Conservation (phyloP, 192 early-diverging fungal species). For the Backusella liffmaniae region DNA sequence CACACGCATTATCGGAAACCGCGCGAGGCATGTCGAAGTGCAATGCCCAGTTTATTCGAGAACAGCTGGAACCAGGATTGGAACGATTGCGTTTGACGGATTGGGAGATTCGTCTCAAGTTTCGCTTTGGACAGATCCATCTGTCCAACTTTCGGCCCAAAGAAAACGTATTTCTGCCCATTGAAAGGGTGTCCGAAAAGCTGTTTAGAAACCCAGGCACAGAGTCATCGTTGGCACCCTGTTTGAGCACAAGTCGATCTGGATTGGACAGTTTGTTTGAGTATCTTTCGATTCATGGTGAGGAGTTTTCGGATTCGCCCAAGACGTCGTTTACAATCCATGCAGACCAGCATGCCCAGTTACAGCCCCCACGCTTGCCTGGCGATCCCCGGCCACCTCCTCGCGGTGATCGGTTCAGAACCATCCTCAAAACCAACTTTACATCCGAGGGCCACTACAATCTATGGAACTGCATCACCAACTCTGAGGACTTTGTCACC, state of each 20-base stretch:
- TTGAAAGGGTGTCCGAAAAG: conserved; percentile 25
- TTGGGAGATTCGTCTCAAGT: conserved; percentile 36
- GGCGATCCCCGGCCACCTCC: neutral
- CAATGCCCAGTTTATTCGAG: conserved; percentile 16
- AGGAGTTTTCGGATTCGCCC: conserved; percentile 28
- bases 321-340: conserved; percentile 20
- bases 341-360: conserved; percentile 22
- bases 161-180: conserved; percentile 3
- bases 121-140: conserved; percentile 40
- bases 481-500: conserved; percentile 26
- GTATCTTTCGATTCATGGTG: conserved; percentile 14
- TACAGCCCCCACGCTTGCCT: neutral
- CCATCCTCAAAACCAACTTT: conserved; percentile 20
- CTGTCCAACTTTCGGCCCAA: conserved; percentile 34
- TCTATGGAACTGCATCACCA: conserved; percentile 39
- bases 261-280: conserved; percentile 28
- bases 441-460: conserved; percentile 31
- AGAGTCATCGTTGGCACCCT: conserved; percentile 35
- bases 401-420: conserved; percentile 19
- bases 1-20: neutral
- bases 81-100: conserved; percentile 36
- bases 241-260: conserved; percentile 22
- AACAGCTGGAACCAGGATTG: conserved; percentile 22
- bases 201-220: conserved; percentile 30
- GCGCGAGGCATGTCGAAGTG: neutral